phyloP scores from a whole-genome alignment of 2,329 filamentous ascomycete species.

The Myriosclerotinia scirpicola region DNA sequence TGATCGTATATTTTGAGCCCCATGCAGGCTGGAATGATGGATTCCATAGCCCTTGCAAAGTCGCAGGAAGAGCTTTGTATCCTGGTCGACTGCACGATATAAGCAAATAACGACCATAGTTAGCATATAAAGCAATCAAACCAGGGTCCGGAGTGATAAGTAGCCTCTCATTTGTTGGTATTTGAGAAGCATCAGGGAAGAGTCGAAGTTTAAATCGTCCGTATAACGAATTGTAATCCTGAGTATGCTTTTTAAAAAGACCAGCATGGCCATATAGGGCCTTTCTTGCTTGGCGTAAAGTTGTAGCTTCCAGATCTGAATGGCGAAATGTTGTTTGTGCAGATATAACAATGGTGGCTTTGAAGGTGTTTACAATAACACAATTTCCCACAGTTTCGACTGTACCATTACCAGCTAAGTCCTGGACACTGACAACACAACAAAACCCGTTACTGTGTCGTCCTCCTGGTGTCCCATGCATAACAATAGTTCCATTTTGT shows the following conservation, averaged over 20 bases:
- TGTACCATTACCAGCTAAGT: conserved; percentile 33
- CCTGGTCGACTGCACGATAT: conserved; percentile 41
- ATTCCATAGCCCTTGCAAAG: conserved; percentile 50
- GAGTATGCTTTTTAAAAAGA: conserved; percentile 39
- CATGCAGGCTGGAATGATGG: conserved; percentile 46
- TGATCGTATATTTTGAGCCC: conserved; percentile 52
- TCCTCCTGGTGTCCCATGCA: conserved; percentile 45
- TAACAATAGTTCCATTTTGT: conserved; percentile 40
- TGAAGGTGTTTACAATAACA: conserved; percentile 42
- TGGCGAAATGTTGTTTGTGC: conserved; percentile 45
- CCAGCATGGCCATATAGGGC: conserved; percentile 13
- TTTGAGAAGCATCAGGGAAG: conserved; percentile 31
- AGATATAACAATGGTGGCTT: conserved; percentile 42
- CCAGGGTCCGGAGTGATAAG: conserved; percentile 29
- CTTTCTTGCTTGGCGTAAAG: neutral
- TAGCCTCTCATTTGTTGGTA: conserved; percentile 40
- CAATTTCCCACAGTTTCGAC: conserved; percentile 40
- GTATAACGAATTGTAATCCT: conserved; percentile 42
- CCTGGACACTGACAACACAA: conserved; percentile 39
- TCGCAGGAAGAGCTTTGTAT: conserved; percentile 43
- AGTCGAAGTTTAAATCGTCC: conserved; percentile 37
- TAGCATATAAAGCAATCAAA: conserved; percentile 41
- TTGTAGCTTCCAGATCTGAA: conserved; percentile 32
- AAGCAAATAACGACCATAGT: conserved; percentile 45
- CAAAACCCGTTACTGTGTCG: conserved; percentile 40